Evolutionary conservation across 345 rosid species (phyloP).

Genomic region (thale cress (Arabidopsis thaliana)): TAIR10.1 NC_003076.8:3546001-3546500

Average conservation of each 20-base stretch:
- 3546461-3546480: slow-evolving; percentile 1
- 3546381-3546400: neutral
- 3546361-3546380: neutral
- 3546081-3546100: neutral
- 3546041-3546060: slow-evolving; percentile 30
- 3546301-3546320: no score
- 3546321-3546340: neutral
- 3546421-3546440: neutral
- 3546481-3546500: neutral
- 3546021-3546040: slow-evolving; percentile 42
- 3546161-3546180: no score
- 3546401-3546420: slow-evolving; percentile 18
- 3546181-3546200: no score
- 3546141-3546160: no score
- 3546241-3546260: no score
- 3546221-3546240: no score
- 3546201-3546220: no score
- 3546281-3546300: neutral
- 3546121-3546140: neutral
- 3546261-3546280: neutral
- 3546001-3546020: slow-evolving; percentile 26
- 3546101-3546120: neutral
- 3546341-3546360: neutral
- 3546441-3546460: slow-evolving; percentile 20
- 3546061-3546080: neutral